Evolutionary conservation across 192 early-diverging fungal genomes (phyloP).

Genomic region (Backusella westeae): DNA sequence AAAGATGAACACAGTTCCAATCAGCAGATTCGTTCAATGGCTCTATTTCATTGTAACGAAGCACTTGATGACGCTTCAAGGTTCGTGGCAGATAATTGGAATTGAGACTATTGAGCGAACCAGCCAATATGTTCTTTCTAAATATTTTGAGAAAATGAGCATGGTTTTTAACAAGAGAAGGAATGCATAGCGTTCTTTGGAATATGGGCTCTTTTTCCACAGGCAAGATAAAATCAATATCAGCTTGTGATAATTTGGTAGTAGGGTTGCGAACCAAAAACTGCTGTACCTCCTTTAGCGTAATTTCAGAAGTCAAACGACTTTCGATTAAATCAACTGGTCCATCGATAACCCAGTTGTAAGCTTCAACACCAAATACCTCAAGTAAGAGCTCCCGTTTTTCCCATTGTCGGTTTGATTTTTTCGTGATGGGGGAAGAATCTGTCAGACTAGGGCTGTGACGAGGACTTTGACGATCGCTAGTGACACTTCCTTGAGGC

Average conservation of each 20-base stretch:
- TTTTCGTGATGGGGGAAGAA: not conserved
- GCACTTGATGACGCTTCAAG: slow-evolving; percentile 40
- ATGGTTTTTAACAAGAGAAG: slow-evolving; percentile 51
- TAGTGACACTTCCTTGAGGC: slow-evolving; percentile 26
- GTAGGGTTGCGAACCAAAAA: slow-evolving; percentile 69
- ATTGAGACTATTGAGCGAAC: slow-evolving; percentile 39
- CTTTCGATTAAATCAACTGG: slow-evolving; percentile 63
- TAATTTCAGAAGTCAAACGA: slow-evolving; percentile 58
- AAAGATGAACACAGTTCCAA: slow-evolving; percentile 30
- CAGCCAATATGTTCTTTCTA: slow-evolving; percentile 56
- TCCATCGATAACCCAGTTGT: slow-evolving; percentile 55
- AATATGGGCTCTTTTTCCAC: slow-evolving; percentile 45
- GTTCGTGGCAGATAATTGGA: slow-evolving; percentile 39
- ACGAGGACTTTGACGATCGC: slow-evolving; percentile 6
- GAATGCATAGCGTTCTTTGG: slow-evolving; percentile 45
- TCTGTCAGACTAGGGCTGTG: slow-evolving; percentile 9
- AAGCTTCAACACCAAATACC: slow-evolving; percentile 69
- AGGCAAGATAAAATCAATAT: slow-evolving; percentile 79
- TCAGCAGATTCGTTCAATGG: slow-evolving; percentile 2
- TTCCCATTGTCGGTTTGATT: slow-evolving; percentile 23
- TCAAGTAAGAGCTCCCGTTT: slow-evolving; percentile 59
- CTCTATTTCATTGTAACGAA: slow-evolving; percentile 34
- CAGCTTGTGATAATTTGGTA: slow-evolving; percentile 61
- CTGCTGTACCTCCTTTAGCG: slow-evolving; percentile 58
- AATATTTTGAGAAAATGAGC: slow-evolving; percentile 63